Evolutionary conservation across 768 basidiomycete genomes (phyloP).

Genomic region (Tulasnella sp.): DNA sequence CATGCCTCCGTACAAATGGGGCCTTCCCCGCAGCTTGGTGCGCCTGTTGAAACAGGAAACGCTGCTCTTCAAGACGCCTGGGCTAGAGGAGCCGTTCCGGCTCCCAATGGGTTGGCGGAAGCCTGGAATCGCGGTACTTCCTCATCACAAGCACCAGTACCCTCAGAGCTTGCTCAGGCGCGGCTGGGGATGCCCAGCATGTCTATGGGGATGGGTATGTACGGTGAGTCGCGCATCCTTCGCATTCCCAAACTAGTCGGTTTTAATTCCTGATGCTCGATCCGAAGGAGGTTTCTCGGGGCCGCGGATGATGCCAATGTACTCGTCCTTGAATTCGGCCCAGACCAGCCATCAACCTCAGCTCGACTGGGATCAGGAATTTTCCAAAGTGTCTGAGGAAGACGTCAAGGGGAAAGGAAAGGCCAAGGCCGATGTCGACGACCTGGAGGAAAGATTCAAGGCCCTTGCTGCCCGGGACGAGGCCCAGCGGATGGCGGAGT

Average conservation of each 20-base stretch:
- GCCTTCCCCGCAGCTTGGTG: not conserved
- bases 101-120: conserved; percentile 1
- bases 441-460: conserved; percentile 17
- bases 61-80: not conserved
- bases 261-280: not conserved
- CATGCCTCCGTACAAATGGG: not conserved
- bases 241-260: conserved; percentile 22
- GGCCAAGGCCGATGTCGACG: conserved; percentile 36
- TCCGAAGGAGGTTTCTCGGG: not conserved
- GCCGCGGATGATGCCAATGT: conserved; percentile 19
- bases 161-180: not conserved
- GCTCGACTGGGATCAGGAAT: conserved; percentile 27
- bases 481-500: conserved; percentile 35
- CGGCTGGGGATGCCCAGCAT: conserved; percentile 11
- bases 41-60: not conserved
- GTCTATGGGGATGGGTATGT: conserved; percentile 27
- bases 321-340: conserved; percentile 25
- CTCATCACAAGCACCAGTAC: not conserved
- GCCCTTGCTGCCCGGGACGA: not conserved
- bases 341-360: conserved; percentile 25
- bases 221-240: conserved; percentile 24
- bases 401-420: conserved; percentile 68
- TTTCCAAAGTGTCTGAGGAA: conserved; percentile 22
- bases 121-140: not conserved
- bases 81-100: not conserved